Base-by-base conservation (phyloP, 2,329 filamentous ascomycete genomes). In the Xylariaceae sp. region DNA sequence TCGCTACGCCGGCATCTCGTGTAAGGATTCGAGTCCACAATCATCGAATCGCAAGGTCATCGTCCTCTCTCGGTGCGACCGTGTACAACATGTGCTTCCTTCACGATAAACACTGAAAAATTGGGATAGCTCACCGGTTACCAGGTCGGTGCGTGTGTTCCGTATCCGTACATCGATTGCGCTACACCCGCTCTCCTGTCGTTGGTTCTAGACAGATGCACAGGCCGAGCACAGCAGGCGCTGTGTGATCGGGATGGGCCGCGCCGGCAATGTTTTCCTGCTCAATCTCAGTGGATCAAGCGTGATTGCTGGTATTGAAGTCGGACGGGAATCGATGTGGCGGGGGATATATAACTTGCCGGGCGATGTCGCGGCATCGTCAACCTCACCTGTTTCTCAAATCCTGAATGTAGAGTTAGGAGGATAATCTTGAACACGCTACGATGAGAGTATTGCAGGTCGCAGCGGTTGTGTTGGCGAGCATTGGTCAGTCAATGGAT, bases 401-500 rank as follows among this genome's bases (percentile, higher is more conserved):
- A 30, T 30, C 23, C 3, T 30, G 23, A 30, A 30, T 30, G 4
- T 30, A 30, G 23, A 5, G 23, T 30, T 4, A 30, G 23, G 23
- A 30, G 23, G 2, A 30, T 4, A 30, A 3, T 30, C 23, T 30
- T 30, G 23, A 30, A 30, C 5, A 30, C 23, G 23, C 23, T 30
- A 30, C 23, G 23, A 30, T 30, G 23, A 30, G 23, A 30, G 53
- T 57, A 18, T 23, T 49, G 3, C 13, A 35, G 13, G 2, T 45
- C 4, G 47, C 30, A 4, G 53, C 15, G 1, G 23, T 49, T 2
- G 15, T 49, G 23, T 30, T 30, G 23, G 23, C 45, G 59, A 42
- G 23, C 51, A 7, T 45, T 39, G 17, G 45, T 39, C 37, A 15
- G 62, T 64, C 58, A 56, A 60, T 55, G 53, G 4, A 5, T 30